These are phyloP conservation scores for Tetragonia tetragonoides DNA, from an alignment of 148 eudicot genomes.

Conservation along the genomic window DNA sequence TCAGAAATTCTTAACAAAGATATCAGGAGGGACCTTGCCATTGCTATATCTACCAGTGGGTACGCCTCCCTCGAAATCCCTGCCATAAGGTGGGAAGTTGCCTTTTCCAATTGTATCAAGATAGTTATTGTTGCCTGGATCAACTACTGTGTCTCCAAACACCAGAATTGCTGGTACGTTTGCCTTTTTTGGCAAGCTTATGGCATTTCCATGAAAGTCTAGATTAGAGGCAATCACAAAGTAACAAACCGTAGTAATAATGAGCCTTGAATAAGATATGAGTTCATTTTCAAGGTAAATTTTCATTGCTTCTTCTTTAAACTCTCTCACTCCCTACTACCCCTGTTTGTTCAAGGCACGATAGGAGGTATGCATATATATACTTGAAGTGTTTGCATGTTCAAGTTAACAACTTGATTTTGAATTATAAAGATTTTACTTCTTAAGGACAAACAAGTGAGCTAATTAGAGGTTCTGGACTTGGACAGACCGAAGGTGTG, in stretches of 20 bases:
- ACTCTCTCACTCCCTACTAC: too few relatives aligned
- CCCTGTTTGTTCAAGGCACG: not conserved
- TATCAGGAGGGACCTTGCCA: slow-evolving; percentile 34
- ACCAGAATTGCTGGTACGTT: slow-evolving; percentile 45
- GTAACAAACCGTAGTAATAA: slow-evolving; percentile 8
- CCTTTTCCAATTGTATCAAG: slow-evolving; percentile 43
- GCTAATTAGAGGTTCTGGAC: too few relatives aligned
- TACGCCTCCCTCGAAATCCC: slow-evolving; percentile 24
- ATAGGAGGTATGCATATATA: too few relatives aligned
- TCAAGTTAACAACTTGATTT: too few relatives aligned
- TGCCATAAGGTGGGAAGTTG: slow-evolving; percentile 63
- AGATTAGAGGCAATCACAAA: slow-evolving; percentile 11
- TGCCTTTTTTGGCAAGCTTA: not conserved
- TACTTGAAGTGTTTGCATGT: too few relatives aligned
- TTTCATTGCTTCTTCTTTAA: slow-evolving; percentile 13
- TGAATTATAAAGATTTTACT: too few relatives aligned
- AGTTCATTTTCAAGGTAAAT: slow-evolving; percentile 1
- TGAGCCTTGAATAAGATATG: slow-evolving; percentile 4
- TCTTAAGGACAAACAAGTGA: too few relatives aligned
- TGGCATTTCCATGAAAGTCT: slow-evolving; percentile 1
- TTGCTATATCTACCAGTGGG: slow-evolving; percentile 42
- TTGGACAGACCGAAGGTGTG: too few relatives aligned
- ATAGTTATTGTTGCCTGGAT: slow-evolving; percentile 16
- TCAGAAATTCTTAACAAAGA: slow-evolving; percentile 13
- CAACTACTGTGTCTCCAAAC: not conserved